A percentile compares a stretch with the other conserved stretches of the same genome.
Conservation (phyloP, 2,329 filamentous ascomycete genomes). For the Aspergillus amoenus region DNA sequence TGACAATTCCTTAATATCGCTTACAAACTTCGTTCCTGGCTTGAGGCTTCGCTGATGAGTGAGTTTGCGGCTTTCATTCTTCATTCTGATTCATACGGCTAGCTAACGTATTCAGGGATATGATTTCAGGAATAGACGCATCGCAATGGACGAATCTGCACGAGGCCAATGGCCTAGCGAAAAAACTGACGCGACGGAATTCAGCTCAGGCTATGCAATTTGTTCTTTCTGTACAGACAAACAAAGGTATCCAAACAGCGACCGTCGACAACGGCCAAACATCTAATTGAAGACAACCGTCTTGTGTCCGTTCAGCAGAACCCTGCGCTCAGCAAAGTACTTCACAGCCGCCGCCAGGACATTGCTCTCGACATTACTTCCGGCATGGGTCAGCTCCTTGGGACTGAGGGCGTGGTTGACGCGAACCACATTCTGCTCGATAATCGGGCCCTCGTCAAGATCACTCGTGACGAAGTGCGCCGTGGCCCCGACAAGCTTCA, state of each 20-base stretch:
- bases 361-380: conserved; percentile 80
- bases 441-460: conserved; percentile 82
- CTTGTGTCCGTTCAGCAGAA: conserved; percentile 77
- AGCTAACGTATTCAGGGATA: conserved; percentile 28
- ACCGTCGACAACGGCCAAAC: too few species aligned
- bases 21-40: conserved; percentile 52
- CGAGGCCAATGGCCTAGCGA: conserved; percentile 20
- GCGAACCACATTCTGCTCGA: conserved; percentile 76
- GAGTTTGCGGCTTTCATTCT: conserved; percentile 24
- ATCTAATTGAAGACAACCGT: conserved; percentile 69
- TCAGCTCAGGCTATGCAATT: background rate
- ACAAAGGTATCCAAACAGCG: background rate
- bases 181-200: too few species aligned
- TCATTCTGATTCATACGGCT: background rate
- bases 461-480: conserved; percentile 85
- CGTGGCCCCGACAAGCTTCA: conserved; percentile 85
- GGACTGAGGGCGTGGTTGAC: conserved; percentile 76
- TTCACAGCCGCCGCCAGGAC: conserved; percentile 79
- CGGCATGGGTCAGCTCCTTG: conserved; percentile 74
- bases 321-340: conserved; percentile 75
- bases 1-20: conserved; percentile 29
- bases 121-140: conserved; percentile 51
- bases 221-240: background rate
- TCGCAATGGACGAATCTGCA: conserved; percentile 52
- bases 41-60: conserved; percentile 45